A percentile compares a stretch with the other conserved stretches of the same genome.
These are phyloP conservation scores for Pulveroboletus sp. DNA, from an alignment of 768 basidiomycete species.

Conservation along the genomic window DNA sequence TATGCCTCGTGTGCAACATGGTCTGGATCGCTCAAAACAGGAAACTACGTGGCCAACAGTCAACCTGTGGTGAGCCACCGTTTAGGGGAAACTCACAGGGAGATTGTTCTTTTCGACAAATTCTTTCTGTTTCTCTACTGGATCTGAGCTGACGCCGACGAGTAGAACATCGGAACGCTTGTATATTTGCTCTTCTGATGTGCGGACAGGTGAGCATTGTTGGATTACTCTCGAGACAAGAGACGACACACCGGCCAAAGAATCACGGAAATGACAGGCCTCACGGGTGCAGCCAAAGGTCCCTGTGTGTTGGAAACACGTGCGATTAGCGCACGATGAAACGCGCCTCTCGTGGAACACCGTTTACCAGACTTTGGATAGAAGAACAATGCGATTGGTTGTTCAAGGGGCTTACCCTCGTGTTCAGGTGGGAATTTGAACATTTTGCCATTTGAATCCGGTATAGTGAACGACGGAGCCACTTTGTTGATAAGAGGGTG, in stretches of 20 bases:
- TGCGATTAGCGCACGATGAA: not conserved
- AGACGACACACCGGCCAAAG: constrained; percentile 52
- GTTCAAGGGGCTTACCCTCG: constrained; percentile 32
- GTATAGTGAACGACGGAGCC: constrained; percentile 66
- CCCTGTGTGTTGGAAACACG: constrained; percentile 37
- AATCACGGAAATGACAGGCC: constrained; percentile 82
- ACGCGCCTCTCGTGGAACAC: constrained; percentile 6
- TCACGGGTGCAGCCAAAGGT: constrained; percentile 79
- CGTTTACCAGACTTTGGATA: constrained; percentile 65
- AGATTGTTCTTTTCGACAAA: constrained; percentile 73
- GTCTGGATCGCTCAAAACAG: constrained; percentile 70
- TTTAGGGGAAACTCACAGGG: constrained; percentile 41
- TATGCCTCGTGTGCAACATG: constrained; percentile 64
- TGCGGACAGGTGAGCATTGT: not conserved
- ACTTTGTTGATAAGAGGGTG: constrained; percentile 56
- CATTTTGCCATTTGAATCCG: constrained; percentile 57
- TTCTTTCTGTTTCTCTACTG: constrained; percentile 66
- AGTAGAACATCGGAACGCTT: constrained; percentile 61
- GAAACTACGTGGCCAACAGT: constrained; percentile 48
- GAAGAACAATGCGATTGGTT: constrained; percentile 76
- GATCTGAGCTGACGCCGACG: constrained; percentile 72
- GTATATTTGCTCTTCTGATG: constrained; percentile 62
- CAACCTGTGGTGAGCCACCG: not conserved
- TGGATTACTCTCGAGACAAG: not conserved
- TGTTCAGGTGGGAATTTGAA: constrained; percentile 61